Conservation (phyloP, 345 rosid genomes). For the Abelmoschus esculentus region DNA sequence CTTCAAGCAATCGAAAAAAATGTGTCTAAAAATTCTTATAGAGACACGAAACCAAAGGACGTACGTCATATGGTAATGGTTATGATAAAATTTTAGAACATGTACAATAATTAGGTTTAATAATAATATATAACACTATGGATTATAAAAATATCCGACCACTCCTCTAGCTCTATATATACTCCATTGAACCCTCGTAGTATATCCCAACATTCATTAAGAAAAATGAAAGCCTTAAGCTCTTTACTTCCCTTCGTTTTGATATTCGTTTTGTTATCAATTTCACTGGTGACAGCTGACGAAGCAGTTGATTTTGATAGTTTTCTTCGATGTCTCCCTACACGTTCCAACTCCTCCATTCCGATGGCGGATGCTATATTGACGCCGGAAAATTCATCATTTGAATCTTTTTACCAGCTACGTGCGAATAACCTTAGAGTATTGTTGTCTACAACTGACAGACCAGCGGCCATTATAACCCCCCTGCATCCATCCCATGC, state of each 20-base stretch:
- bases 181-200: neutral
- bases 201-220: neutral
- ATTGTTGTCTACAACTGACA: constrained; percentile 44
- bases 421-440: constrained; percentile 43
- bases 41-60: no score
- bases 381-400: constrained; percentile 34
- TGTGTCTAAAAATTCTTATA: neutral
- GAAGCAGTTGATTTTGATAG: neutral
- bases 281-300: constrained; percentile 9
- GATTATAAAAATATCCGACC: neutral
- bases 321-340: constrained; percentile 40
- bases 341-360: constrained; percentile 19
- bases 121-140: no score
- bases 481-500: constrained; percentile 49
- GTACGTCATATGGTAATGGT: no score
- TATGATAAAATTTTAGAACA: no score
- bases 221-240: neutral
- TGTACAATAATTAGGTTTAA: no score
- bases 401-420: constrained; percentile 33
- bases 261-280: neutral
- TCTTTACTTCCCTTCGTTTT: neutral
- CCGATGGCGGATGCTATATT: constrained; percentile 8
- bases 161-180: neutral
- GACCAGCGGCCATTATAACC: constrained; percentile 48
- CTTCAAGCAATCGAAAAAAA: no score